Evolutionary conservation across 306 rosid species (phyloP), one percentile per base, ranked within the genome.

Genomic region (Cicer bijugum): DNA sequence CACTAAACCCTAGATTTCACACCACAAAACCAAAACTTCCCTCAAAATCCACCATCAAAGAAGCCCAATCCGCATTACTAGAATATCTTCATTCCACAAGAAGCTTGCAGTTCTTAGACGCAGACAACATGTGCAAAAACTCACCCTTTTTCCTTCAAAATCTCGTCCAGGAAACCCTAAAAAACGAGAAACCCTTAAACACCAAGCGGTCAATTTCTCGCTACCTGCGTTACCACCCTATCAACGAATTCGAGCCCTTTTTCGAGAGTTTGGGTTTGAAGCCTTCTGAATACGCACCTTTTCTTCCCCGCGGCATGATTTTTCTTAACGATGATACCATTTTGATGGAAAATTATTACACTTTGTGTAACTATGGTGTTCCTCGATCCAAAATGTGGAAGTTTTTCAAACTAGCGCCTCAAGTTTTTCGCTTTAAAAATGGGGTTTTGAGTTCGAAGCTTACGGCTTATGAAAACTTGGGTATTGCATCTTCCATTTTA

Each of bases 191-290:
- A 0, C 14, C 12, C 0, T 9, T 71, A 46, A 81, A 75, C 40
- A 52, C 81, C 7, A 83, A 72, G 38, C 61, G 76, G 44, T 80
- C 86, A 2, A 46, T 87, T 48, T 8, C 85, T 12, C 82, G 91
- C 16, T 82, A 83, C 44, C 79, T 92, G 40, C 80, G 91, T 14
- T 89, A 90, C 72, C 86, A 93, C 66, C 98, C 98, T 12, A 75
- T 93, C 71, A 90, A 93, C 58, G 98, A 93, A 55, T 93, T 93
- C 45, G 97, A 90, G 53, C 96, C 91, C 51, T 93, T 93, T 71
- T 89, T 92, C 38, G 98, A 92, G 84, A 90, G 96, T 79, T 52
- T 82, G 67, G 98, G 97, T 15, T 83, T 93, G 84, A 80, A 82
- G 51, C 93, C 97, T 77, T 80, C 84, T 0, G 96, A 93, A 61